A percentile compares a stretch with the other conserved stretches of the same genome.
phyloP scores from a whole-genome alignment of 2,329 filamentous ascomycete genomes.

The Claviceps spartinae region DNA sequence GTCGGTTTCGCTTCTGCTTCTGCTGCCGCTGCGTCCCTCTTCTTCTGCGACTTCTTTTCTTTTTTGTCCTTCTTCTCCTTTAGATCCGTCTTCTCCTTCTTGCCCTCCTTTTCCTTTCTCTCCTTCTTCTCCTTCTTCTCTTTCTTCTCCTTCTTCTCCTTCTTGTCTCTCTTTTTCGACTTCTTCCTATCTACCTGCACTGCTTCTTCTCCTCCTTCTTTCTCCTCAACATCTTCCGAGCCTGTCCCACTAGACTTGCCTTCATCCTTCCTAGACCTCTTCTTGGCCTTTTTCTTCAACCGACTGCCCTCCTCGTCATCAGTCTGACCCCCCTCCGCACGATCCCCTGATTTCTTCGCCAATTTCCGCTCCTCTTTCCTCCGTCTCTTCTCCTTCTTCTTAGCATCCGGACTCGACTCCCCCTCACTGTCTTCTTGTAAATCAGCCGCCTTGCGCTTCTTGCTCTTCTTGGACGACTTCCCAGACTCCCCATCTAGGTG shows the following conservation, averaged over 20 bases:
- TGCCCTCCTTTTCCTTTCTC: constrained; percentile 5
- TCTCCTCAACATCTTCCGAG: constrained; percentile 10
- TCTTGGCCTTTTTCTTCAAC: constrained; percentile 28
- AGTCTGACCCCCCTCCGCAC: constrained; percentile 9
- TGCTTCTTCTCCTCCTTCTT: constrained; percentile 2
- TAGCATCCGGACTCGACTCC: constrained; percentile 8
- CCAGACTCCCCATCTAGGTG: constrained; percentile 13
- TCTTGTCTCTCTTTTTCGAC: constrained; percentile 26
- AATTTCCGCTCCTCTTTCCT: constrained; percentile 22
- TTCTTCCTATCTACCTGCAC: constrained; percentile 17
- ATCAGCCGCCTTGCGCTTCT: constrained; percentile 35
- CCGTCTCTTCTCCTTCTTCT: constrained; percentile 22
- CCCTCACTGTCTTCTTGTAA: constrained; percentile 13
- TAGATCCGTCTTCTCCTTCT: constrained; percentile 27
- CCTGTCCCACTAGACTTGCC: constrained; percentile 12
- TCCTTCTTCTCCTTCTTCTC: neutral
- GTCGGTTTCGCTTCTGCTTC: constrained; percentile 24
- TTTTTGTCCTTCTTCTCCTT: constrained; percentile 26
- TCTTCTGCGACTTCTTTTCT: constrained; percentile 24
- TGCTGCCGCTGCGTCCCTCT: constrained; percentile 40
- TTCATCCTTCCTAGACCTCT: constrained; percentile 19
- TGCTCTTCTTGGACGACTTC: constrained; percentile 26
- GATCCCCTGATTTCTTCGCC: constrained; percentile 14
- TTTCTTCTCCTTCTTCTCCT: constrained; percentile 15
- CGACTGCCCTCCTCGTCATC: constrained; percentile 22